A percentile compares a stretch with the other conserved stretches of the same genome.
Conservation (phyloP, 495 filamentous ascomycete species). For the Trichoderma gamsii region DNA sequence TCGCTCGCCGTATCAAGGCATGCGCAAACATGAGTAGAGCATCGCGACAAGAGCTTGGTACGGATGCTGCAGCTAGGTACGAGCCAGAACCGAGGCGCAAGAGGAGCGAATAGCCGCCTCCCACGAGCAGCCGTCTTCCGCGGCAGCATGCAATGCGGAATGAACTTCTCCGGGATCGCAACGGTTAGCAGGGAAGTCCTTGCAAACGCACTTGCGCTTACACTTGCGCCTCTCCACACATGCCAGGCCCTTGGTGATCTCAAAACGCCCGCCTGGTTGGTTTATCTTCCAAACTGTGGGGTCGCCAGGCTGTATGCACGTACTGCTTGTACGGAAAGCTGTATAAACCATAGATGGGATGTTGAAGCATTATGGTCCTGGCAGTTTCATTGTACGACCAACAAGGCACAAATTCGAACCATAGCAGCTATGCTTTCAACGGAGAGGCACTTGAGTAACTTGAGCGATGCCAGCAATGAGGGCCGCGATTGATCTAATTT, state of each 20-base stretch:
- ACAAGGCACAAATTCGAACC: background rate
- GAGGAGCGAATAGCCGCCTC: background rate
- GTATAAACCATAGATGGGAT: background rate
- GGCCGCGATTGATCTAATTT: background rate
- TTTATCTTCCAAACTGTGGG: background rate
- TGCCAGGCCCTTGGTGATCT: constrained; percentile 2
- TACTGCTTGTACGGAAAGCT: background rate
- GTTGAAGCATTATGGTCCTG: background rate
- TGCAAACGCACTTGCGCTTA: background rate
- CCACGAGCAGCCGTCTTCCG: background rate
- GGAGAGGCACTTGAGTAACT: too few species aligned
- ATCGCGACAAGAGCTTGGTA: background rate
- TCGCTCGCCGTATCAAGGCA: background rate
- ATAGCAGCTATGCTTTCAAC: background rate
- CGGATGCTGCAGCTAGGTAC: background rate
- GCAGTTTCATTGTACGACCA: background rate
- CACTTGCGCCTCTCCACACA: background rate
- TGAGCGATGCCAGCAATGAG: background rate
- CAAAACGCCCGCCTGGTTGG: constrained; percentile 9
- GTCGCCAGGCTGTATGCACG: background rate
- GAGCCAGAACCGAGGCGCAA: background rate
- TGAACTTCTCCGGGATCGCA: constrained; percentile 3
- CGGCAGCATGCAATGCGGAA: background rate
- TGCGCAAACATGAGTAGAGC: background rate
- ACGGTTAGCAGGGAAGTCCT: background rate